Base-by-base conservation (phyloP, 192 early-diverging fungal species). In the Ambispora gerdemannii region DNA sequence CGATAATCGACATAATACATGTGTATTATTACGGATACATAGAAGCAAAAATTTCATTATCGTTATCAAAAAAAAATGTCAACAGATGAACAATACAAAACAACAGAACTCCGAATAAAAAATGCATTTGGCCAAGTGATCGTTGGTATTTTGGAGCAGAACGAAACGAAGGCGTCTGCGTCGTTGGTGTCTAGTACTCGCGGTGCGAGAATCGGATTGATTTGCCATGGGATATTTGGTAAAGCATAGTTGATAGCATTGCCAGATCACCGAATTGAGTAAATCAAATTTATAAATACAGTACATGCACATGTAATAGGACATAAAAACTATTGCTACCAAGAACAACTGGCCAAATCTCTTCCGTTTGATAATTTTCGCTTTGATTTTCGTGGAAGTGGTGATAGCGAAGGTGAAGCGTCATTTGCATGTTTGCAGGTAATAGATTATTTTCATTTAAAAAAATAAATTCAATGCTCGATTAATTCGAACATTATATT, bases 381-480 rank as follows among this genome's bases (percentile, higher is more conserved):
- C 24, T 81, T 81, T 60, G 80, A 81, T 63, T 81, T 81, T 27
- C 68, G 75, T 15, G 78, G 79, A 20, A 77, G 73, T 35, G 80
- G 80, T 13, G 80, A 81, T 1, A 81, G 80, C 30, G 77, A 78
- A 20, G 73, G 74, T 25, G 31, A 75, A 33, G 49, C 74, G 66
- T 72, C 70, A 17, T 76, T 71, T 38, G 68, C 72, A 1, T 77
- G 76, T 69, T 72, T 72, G 71, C 38, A 43, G 38, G 38, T 43
- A 10, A n/a, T n/a, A n/a, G 38, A 6, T 43, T 43, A 43, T 6
- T 43, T 43, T 43, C 38, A 43, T 10, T 43, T 43, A 15, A 43
- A 10, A 6, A 43, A 43, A 43, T 10, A 43, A 43, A 43, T 43
- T 43, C 15, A 43, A 10, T 15, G 38, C 6, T 6, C 15, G 38